Percentiles rank a stretch among this genome's conserved stretches.
These are phyloP conservation scores for Trichoderma polysporum DNA, from an alignment of 2,329 filamentous ascomycete genomes.

Conservation along the genomic window DNA sequence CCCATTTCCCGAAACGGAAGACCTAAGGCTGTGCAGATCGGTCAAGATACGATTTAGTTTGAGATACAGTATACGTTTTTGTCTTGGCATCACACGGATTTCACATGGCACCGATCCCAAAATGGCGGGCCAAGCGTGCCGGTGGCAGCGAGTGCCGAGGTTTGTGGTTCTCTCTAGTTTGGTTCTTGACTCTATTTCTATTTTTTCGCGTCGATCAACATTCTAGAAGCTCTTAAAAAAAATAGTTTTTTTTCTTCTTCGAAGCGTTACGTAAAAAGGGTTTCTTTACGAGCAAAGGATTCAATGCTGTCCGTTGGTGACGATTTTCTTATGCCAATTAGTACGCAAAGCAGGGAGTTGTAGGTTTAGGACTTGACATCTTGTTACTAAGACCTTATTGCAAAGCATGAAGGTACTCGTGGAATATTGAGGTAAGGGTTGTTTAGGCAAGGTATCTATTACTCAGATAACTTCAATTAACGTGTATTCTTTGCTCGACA, in stretches of 20 bases:
- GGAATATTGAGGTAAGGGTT: no score
- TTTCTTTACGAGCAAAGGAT: neutral
- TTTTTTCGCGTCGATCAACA: neutral
- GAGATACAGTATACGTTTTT: neutral
- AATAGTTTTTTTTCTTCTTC: neutral
- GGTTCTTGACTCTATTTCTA: neutral
- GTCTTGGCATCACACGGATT: slow-evolving; percentile 2
- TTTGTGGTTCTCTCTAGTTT: neutral
- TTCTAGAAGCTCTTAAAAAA: neutral
- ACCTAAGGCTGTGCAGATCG: neutral
- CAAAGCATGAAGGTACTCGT: no score
- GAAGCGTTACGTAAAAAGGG: neutral
- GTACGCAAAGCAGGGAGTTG: no score
- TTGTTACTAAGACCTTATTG: no score
- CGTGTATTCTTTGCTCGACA: no score
- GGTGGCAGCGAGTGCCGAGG: slow-evolving; percentile 10
- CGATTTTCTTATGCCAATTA: neutral
- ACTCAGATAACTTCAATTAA: no score
- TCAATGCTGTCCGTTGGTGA: neutral
- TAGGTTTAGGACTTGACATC: no score
- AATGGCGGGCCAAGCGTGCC: no score
- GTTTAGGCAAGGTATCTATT: no score
- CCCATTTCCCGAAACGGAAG: slow-evolving; percentile 4
- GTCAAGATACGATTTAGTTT: slow-evolving; percentile 4
- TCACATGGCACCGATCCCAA: no score